Base-by-base conservation (phyloP, 192 early-diverging fungal species). In the Gryganskiella cystojenkinii region DNA sequence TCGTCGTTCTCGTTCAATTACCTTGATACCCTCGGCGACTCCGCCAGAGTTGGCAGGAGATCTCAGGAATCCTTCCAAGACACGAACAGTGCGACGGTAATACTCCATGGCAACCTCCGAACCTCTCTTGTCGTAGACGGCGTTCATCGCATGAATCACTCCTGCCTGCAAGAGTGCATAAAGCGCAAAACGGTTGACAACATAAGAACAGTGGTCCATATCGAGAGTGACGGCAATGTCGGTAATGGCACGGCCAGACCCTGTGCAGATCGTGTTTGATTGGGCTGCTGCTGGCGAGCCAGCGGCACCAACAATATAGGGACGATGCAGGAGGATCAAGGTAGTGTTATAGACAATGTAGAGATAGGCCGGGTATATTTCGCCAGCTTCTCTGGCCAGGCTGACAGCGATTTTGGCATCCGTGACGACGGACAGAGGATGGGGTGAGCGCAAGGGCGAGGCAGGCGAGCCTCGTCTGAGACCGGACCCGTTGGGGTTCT, bases 261-360 rank as follows among this genome's bases (percentile, higher is more conserved):
- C 64, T 30, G 58, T 70, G 53, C 80, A 82, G 25, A 82, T 82
- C 2, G 68, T 59, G 40, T 72, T 69, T 28, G 80, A 82, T 47
- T 76, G 58, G 17, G 74, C 61, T 24, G 68, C 69, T 17, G 80
- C 60, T 20, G 57, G 72, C 37, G 78, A 70, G 4, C 71, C 79
- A 14, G 81, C 60, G 33, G 67, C 71, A 13, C 81, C 82, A 17
- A 72, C 70, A 56, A 86, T 84, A 57, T 86, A 86, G 3, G 85
- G 85, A 46, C 83, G 69, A 49, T 86, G 85, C 50, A 84, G 58
- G 13, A 81, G 40, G 28, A 86, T 86, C 24, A 86, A 34, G 9
- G 72, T 71, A 0, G 83, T 81, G 50, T 84, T 67, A 49, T 83
- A 81, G 24, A 79, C 72, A 62, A 82, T 70, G 58, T 67, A 72